phyloP scores from a whole-genome alignment of 2,329 filamentous ascomycete species.

The Epichloe aotearoae region DNA sequence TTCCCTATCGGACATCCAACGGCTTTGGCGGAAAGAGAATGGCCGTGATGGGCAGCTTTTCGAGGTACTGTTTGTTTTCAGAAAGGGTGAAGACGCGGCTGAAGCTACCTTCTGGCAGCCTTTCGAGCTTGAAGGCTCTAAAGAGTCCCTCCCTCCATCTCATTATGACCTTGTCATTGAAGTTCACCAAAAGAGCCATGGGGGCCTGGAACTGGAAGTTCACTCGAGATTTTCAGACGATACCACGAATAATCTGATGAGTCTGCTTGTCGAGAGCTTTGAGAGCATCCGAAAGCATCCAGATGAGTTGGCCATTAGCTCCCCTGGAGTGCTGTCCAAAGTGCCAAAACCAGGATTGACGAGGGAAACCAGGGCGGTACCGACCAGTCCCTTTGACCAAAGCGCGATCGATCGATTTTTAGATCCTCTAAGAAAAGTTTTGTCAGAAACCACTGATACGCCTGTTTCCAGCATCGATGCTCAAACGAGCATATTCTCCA shows the following conservation, averaged over 20 bases:
- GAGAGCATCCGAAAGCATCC: background rate
- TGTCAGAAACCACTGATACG: background rate
- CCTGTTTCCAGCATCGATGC: background rate
- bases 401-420: background rate
- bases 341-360: background rate
- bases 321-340: background rate
- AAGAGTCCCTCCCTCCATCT: background rate
- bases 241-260: background rate
- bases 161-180: background rate
- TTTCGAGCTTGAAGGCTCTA: background rate
- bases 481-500: background rate
- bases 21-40: background rate
- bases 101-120: background rate
- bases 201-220: background rate
- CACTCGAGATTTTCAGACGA: background rate
- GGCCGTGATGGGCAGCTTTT: background rate
- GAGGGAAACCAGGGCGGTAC: background rate
- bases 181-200: background rate
- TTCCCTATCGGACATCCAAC: background rate
- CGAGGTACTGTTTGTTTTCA: background rate
- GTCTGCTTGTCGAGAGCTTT: background rate
- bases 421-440: background rate
- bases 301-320: background rate
- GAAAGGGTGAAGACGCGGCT: background rate
- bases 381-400: background rate